phyloP scores from a whole-genome alignment of 116 monocot genomes.

The Trichopus zeylanicus region DNA sequence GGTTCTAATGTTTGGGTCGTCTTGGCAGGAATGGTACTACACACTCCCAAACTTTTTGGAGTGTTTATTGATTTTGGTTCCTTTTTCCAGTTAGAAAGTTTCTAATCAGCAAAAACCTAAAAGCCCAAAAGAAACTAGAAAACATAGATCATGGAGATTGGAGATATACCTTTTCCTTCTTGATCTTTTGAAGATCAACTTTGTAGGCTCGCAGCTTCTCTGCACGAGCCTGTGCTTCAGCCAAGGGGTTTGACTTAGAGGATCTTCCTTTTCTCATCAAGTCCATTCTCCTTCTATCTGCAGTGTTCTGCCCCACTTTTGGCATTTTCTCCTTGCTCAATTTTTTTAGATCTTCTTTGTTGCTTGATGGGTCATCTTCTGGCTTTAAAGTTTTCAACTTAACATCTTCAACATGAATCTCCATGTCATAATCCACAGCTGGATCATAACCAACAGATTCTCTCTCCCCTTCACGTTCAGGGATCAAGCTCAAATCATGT shows the following conservation, averaged over 20 bases:
- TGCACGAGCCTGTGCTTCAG: constrained; percentile 92
- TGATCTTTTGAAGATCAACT: constrained; percentile 80
- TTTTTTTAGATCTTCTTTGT: constrained; percentile 23
- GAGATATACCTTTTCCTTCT: constrained; percentile 70
- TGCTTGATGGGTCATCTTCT: constrained; percentile 15
- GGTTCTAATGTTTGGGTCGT: too few species aligned
- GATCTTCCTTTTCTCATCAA: constrained; percentile 27
- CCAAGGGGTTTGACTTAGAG: constrained; percentile 38
- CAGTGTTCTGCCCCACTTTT: constrained; percentile 27
- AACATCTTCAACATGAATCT: constrained; percentile 19
- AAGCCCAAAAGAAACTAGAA: constrained; percentile 40
- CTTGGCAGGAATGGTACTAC: neutral
- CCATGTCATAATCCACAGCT: constrained; percentile 55
- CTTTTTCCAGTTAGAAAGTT: constrained; percentile 40
- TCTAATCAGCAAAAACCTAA: constrained; percentile 28
- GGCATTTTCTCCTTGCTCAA: constrained; percentile 48
- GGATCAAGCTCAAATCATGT: constrained; percentile 73
- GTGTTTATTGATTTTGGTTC: neutral
- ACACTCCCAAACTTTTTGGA: neutral
- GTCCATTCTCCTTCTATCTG: constrained; percentile 50
- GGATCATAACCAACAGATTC: constrained; percentile 57
- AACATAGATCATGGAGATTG: constrained; percentile 23
- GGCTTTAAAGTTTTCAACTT: constrained; percentile 24
- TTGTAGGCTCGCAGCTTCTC: constrained; percentile 81
- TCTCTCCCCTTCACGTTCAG: constrained; percentile 49